These are phyloP conservation scores for Globisporangium emineosum DNA, from an alignment of 352 stramenopile genomes.

Conservation along the genomic window DNA sequence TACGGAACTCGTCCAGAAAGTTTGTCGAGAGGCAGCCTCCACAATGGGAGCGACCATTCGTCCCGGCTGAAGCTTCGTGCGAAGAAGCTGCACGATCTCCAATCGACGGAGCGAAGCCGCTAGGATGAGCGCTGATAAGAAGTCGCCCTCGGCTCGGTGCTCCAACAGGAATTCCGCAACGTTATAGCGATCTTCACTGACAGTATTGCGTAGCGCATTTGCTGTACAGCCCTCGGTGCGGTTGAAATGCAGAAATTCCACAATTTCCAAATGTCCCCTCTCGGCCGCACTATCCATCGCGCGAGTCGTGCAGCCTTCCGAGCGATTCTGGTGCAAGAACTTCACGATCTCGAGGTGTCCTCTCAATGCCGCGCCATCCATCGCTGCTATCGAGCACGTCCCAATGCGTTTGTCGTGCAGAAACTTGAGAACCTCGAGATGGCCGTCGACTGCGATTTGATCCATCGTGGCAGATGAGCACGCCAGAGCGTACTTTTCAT, in stretches of 20 bases:
- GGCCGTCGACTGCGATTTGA: neutral
- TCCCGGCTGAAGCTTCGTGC: neutral
- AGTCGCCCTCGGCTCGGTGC: neutral
- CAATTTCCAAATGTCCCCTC: neutral
- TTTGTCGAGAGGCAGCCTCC: neutral
- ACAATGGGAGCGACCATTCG: neutral
- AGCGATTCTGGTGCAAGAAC: neutral
- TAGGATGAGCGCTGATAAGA: neutral
- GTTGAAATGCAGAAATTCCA: neutral
- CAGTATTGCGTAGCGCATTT: neutral
- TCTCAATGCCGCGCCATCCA: neutral
- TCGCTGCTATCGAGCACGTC: neutral
- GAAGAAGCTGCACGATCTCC: neutral
- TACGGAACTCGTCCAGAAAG: neutral
- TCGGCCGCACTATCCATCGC: neutral
- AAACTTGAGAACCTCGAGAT: constrained; percentile 1
- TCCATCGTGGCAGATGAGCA: neutral
- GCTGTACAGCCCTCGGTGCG: neutral
- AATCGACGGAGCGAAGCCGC: neutral
- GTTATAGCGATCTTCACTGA: neutral
- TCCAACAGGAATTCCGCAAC: neutral
- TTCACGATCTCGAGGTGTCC: neutral
- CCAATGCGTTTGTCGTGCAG: neutral
- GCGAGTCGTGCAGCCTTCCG: neutral
- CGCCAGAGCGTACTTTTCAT: neutral